phyloP scores from a whole-genome alignment of 2,329 filamentous ascomycete genomes.

The Ilyonectria mors-panacis region DNA sequence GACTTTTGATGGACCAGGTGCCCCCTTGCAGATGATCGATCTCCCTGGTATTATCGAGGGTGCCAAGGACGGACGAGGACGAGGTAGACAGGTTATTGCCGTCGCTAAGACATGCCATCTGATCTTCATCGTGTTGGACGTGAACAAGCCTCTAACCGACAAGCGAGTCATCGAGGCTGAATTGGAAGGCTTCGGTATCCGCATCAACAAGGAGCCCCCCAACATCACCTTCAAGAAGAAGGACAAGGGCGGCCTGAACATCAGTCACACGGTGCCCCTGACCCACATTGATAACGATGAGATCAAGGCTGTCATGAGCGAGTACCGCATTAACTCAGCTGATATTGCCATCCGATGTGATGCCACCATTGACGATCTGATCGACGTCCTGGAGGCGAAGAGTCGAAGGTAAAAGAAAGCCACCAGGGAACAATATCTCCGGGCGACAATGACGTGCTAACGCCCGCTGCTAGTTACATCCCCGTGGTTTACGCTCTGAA shows the following conservation, averaged over 20 bases:
- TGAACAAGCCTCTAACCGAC: constrained; percentile 98
- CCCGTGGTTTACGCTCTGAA: constrained; percentile 99
- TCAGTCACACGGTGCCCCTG: constrained; percentile 94
- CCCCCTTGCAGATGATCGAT: constrained; percentile 98
- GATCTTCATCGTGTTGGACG: constrained; percentile 98
- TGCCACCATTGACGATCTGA: constrained; percentile 96
- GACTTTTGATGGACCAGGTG: constrained; percentile 63
- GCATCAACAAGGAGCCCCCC: constrained; percentile 96
- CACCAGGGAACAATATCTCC: constrained; percentile 16
- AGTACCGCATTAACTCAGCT: constrained; percentile 96
- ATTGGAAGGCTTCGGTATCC: constrained; percentile 96
- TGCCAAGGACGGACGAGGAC: constrained; percentile 97
- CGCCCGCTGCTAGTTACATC: constrained; percentile 79
- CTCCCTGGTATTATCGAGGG: constrained; percentile 98
- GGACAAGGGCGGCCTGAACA: constrained; percentile 96
- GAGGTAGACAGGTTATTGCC: constrained; percentile 98
- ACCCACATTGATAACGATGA: constrained; percentile 95
- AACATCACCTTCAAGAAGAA: constrained; percentile 99
- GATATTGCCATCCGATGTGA: constrained; percentile 99
- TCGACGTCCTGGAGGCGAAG: constrained; percentile 95
- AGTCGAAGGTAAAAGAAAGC: constrained; percentile 69
- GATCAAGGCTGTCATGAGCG: constrained; percentile 97
- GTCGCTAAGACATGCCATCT: constrained; percentile 99
- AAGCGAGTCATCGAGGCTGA: constrained; percentile 96
- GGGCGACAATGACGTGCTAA: constrained; percentile 31